Evolutionary conservation across 257 asterid species (phyloP).

Genomic region (Nicotiana tabacum): DNA sequence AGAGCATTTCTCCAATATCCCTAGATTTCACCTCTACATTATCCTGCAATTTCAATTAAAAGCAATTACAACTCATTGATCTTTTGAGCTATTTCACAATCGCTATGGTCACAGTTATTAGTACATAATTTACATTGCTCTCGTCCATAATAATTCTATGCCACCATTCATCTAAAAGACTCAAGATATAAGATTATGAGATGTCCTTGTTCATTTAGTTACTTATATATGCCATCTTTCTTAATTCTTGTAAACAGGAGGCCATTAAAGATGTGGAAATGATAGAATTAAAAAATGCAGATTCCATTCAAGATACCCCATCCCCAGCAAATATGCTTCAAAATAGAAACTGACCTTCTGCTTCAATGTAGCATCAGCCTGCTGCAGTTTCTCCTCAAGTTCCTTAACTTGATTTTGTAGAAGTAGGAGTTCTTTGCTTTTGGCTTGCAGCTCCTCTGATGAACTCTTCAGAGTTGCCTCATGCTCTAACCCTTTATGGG

Average conservation of each 20-base stretch:
- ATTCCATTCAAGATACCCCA: not conserved
- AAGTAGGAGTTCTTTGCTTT: slow-evolving; percentile 49
- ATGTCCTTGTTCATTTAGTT: not conserved
- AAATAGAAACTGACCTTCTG: slow-evolving; percentile 48
- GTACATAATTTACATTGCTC: not conserved
- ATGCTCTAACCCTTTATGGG: slow-evolving; percentile 48
- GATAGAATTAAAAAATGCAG: not conserved
- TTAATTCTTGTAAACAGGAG: not conserved
- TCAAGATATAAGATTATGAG: not conserved
- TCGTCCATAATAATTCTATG: not conserved
- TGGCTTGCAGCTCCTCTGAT: slow-evolving; percentile 43
- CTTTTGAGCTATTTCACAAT: not conserved
- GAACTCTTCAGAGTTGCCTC: slow-evolving; percentile 52
- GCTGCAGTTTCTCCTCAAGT: slow-evolving; percentile 18
- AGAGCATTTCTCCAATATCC: slow-evolving; percentile 37
- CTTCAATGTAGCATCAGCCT: slow-evolving; percentile 58
- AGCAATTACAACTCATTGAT: not conserved
- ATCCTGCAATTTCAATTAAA: slow-evolving; percentile 4
- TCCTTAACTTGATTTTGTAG: slow-evolving; percentile 42
- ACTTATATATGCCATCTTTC: not conserved
- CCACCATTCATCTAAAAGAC: not conserved
- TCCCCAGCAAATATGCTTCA: not conserved
- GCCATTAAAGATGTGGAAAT: not conserved
- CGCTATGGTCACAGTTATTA: not conserved
- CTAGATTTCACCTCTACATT: slow-evolving; percentile 41